These are phyloP conservation scores for Aureobasidium sp. DNA, from an alignment of 2,329 filamentous ascomycete genomes.

Conservation along the genomic window DNA sequence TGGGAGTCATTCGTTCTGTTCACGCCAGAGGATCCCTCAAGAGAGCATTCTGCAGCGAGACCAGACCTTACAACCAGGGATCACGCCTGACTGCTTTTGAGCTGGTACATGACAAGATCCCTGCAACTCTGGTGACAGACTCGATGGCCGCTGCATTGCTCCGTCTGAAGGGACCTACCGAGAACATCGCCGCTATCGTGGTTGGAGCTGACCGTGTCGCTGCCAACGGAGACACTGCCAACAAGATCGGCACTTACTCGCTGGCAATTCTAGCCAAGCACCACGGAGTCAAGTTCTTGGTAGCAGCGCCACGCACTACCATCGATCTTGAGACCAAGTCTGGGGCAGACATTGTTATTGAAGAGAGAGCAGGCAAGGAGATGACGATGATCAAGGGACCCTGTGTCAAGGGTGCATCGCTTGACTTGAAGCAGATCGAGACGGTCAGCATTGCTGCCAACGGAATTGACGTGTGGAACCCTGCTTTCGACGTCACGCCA, in stretches of 20 bases:
- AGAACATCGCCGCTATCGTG: conserved; percentile 76
- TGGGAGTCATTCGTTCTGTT: conserved; percentile 86
- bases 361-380: conserved; percentile 75
- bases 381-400: conserved; percentile 80
- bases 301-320: conserved; percentile 89
- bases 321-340: conserved; percentile 77
- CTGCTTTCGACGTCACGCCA: conserved; percentile 92
- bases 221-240: conserved; percentile 93
- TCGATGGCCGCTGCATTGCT: conserved; percentile 93
- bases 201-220: conserved; percentile 94
- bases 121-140: conserved; percentile 86
- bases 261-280: conserved; percentile 83
- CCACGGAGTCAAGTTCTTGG: conserved; percentile 88
- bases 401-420: conserved; percentile 50
- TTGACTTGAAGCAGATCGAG: conserved; percentile 57
- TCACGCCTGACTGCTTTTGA: conserved; percentile 93
- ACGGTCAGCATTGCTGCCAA: conserved; percentile 71
- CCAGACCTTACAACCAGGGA: conserved; percentile 94
- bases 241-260: conserved; percentile 95
- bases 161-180: conserved; percentile 43
- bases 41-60: conserved; percentile 94
- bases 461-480: conserved; percentile 87
- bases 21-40: conserved; percentile 58
- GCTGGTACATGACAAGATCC: conserved; percentile 87
- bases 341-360: conserved; percentile 78